phyloP scores from a whole-genome alignment of 106 monocot species.

The Dendrobium catenatum region DNA sequence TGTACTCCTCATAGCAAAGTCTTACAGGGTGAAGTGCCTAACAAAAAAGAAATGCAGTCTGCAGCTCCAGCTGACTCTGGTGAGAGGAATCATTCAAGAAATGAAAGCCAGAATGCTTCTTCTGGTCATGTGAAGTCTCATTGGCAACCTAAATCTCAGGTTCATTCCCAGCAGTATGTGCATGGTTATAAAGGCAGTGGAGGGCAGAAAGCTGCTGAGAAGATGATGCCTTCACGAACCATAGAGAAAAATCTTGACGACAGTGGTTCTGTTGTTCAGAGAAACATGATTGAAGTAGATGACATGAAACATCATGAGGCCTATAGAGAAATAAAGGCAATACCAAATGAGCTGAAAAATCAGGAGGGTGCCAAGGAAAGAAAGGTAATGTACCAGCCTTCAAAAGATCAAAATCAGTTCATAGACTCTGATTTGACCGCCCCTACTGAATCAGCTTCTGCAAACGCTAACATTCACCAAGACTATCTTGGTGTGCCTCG shows the following conservation, averaged over 20 bases:
- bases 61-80: slow-evolving; percentile 15
- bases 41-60: slow-evolving; percentile 6
- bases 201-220: slow-evolving; percentile 11
- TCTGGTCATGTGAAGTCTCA: slow-evolving; percentile 22
- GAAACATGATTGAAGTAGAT: background rate
- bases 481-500: slow-evolving; percentile 4
- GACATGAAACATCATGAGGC: background rate
- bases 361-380: background rate
- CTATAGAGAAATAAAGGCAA: too few relatives aligned
- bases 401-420: background rate
- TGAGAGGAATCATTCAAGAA: slow-evolving; percentile 17
- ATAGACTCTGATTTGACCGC: background rate
- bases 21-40: background rate
- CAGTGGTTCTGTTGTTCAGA: background rate
- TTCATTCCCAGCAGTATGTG: slow-evolving; percentile 10
- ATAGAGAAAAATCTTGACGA: background rate
- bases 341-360: too few relatives aligned
- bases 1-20: too few relatives aligned
- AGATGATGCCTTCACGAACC: background rate
- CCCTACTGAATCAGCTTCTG: background rate
- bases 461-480: background rate
- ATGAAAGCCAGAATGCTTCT: slow-evolving; percentile 14
- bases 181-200: slow-evolving; percentile 10
- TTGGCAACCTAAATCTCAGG: slow-evolving; percentile 55
- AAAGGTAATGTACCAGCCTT: background rate